Conservation (phyloP, 2,329 filamentous ascomycete species). For the Aspergillus sp. region DNA sequence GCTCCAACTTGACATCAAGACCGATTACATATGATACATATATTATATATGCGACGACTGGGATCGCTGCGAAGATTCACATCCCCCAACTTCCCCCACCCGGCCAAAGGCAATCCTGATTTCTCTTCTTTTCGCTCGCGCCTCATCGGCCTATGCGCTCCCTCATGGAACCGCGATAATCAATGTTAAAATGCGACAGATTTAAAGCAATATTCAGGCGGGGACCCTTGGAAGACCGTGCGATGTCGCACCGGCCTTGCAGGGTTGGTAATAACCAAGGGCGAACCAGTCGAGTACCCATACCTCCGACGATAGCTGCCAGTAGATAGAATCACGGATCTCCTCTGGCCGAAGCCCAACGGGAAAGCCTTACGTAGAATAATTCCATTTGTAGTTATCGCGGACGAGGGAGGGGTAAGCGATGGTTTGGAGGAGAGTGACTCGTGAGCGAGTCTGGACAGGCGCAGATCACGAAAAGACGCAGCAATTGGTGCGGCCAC, state of each 20-base stretch:
- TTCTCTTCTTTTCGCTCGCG: background rate
- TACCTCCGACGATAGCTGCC: slow-evolving; percentile 9
- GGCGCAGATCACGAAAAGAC: slow-evolving; percentile 29
- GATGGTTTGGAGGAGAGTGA: slow-evolving; percentile 8
- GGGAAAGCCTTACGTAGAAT: slow-evolving; percentile 20
- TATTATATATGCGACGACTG: slow-evolving; percentile 6
- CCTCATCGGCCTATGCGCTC: background rate
- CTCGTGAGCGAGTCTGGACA: slow-evolving; percentile 24
- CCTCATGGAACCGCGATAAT: background rate
- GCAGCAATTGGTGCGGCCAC: slow-evolving; percentile 24
- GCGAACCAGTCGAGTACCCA: background rate
- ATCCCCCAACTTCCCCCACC: slow-evolving; percentile 14
- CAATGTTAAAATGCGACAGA: background rate
- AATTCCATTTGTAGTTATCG: background rate
- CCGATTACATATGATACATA: slow-evolving; percentile 11
- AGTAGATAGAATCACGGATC: slow-evolving; percentile 8
- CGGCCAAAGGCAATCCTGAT: slow-evolving; percentile 19
- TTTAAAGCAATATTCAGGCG: background rate
- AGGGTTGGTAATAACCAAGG: slow-evolving; percentile 10
- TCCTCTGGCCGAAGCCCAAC: slow-evolving; percentile 13
- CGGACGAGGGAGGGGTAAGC: slow-evolving; percentile 24
- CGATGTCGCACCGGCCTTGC: slow-evolving; percentile 13
- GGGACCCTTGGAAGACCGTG: slow-evolving; percentile 1
- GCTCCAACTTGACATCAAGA: background rate
- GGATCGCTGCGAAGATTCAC: slow-evolving; percentile 11